Percentiles rank a stretch among this genome's conserved stretches.
These are phyloP conservation scores for Elsinoe batatas DNA, from an alignment of 2,329 filamentous ascomycete species.

Conservation along the genomic window DNA sequence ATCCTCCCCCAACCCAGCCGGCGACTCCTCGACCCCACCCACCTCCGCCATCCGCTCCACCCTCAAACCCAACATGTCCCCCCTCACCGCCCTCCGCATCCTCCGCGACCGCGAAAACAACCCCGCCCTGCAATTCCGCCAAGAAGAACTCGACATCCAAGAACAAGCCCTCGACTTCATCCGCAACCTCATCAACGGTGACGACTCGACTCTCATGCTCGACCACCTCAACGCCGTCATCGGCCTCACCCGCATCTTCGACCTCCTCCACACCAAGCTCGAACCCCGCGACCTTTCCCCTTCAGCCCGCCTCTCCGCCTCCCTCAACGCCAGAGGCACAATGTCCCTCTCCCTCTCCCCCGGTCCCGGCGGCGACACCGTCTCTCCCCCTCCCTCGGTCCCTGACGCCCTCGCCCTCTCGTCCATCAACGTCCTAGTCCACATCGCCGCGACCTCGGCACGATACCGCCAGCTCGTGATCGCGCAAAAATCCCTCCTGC, in stretches of 20 bases:
- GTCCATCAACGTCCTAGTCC: constrained; percentile 73
- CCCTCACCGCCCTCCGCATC: constrained; percentile 13
- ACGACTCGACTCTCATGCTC: constrained; percentile 59
- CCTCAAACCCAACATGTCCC: constrained; percentile 18
- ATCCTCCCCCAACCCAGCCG: constrained; percentile 21
- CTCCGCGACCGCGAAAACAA: constrained; percentile 47
- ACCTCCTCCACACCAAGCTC: constrained; percentile 70
- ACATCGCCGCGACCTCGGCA: constrained; percentile 74
- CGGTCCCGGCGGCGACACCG: constrained; percentile 22
- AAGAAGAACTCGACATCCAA: constrained; percentile 76
- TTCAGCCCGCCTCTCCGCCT: constrained; percentile 32
- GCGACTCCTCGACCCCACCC: constrained; percentile 27
- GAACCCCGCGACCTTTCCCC: constrained; percentile 39
- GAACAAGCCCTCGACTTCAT: constrained; percentile 86
- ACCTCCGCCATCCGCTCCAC: constrained; percentile 28
- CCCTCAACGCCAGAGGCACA: constrained; percentile 26
- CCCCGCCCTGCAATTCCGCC: constrained; percentile 55
- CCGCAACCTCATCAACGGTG: constrained; percentile 72
- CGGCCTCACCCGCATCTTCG: constrained; percentile 68
- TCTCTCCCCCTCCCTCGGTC: background rate
- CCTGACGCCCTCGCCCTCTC: constrained; percentile 47
- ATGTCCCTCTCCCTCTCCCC: constrained; percentile 19
- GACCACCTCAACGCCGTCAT: constrained; percentile 70
- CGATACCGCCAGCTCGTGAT: constrained; percentile 70
- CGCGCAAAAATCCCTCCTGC: constrained; percentile 65